phyloP scores from a whole-genome alignment of 2,329 filamentous ascomycete genomes.

The Sclerotinia trifoliorum region DNA sequence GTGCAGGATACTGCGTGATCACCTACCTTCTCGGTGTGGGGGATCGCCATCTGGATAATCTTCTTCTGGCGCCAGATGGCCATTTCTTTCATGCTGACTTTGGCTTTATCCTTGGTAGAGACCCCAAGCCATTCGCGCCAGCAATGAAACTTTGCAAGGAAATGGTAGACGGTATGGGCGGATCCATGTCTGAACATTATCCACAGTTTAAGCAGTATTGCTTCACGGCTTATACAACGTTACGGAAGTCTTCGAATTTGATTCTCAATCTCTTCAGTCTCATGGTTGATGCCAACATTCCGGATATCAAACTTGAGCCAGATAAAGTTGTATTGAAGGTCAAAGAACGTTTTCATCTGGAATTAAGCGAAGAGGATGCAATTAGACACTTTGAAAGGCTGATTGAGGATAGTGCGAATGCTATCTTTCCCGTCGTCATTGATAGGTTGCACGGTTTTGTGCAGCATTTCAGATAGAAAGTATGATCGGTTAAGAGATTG shows the following conservation, averaged over 20 bases:
- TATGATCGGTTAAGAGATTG: neutral
- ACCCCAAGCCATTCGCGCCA: conserved; percentile 95
- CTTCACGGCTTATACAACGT: conserved; percentile 87
- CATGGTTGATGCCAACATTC: conserved; percentile 97
- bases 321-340: conserved; percentile 96
- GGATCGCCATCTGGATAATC: conserved; percentile 92
- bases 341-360: conserved; percentile 88
- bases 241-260: conserved; percentile 85
- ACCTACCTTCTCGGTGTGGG: conserved; percentile 97
- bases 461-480: conserved; percentile 77
- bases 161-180: conserved; percentile 99
- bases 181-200: conserved; percentile 76
- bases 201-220: conserved; percentile 91
- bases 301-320: conserved; percentile 86
- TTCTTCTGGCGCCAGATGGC: conserved; percentile 82
- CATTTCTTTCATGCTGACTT: conserved; percentile 99
- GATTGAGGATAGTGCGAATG: conserved; percentile 87
- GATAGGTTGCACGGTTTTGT: conserved; percentile 92
- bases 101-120: conserved; percentile 93
- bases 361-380: conserved; percentile 88
- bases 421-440: conserved; percentile 89
- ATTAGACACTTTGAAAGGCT: conserved; percentile 83
- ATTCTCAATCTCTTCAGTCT: conserved; percentile 94
- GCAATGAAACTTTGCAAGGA: conserved; percentile 96
- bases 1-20: conserved; percentile 96